Evolutionary conservation across 345 rosid genomes (phyloP).

Genomic region (Moricandia arvensis): DNA sequence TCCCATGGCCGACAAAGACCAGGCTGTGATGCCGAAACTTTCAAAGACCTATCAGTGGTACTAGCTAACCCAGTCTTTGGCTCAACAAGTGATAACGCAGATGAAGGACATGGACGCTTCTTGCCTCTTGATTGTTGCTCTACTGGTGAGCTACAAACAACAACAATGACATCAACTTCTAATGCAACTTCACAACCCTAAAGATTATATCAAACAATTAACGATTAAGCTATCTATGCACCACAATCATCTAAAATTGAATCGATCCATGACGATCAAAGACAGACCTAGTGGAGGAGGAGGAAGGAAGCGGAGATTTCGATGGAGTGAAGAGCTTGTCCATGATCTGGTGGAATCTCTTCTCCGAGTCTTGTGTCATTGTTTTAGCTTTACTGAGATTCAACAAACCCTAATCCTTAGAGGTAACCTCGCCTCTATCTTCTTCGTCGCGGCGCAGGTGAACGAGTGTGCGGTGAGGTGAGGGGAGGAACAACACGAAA

Average conservation of each 20-base stretch:
- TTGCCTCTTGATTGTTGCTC: constrained; percentile 48
- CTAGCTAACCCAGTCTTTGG: constrained; percentile 36
- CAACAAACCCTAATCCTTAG: constrained; percentile 24
- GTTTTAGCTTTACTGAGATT: background rate
- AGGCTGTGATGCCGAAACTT: constrained; percentile 36
- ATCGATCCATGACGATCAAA: background rate
- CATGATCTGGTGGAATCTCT: constrained; percentile 82
- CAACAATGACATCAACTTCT: background rate
- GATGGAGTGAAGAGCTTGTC: constrained; percentile 70
- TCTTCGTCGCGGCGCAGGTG: constrained; percentile 27
- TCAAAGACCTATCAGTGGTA: constrained; percentile 34
- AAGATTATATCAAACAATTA: background rate
- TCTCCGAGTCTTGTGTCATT: constrained; percentile 77
- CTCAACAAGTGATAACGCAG: constrained; percentile 54
- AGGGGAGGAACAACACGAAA: constrained; percentile 5
- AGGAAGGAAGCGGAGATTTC: constrained; percentile 40
- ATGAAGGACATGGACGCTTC: constrained; percentile 55
- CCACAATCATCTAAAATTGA: constrained; percentile 1
- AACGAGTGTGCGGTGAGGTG: background rate
- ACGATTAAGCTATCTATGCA: too few species aligned
- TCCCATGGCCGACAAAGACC: constrained; percentile 89
- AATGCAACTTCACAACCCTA: background rate
- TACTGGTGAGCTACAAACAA: constrained; percentile 41
- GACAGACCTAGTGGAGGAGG: constrained; percentile 50
- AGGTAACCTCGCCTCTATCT: constrained; percentile 11